These are phyloP conservation scores for Forsythia viridissima DNA, from an alignment of 257 asterid species.

Conservation along the genomic window DNA sequence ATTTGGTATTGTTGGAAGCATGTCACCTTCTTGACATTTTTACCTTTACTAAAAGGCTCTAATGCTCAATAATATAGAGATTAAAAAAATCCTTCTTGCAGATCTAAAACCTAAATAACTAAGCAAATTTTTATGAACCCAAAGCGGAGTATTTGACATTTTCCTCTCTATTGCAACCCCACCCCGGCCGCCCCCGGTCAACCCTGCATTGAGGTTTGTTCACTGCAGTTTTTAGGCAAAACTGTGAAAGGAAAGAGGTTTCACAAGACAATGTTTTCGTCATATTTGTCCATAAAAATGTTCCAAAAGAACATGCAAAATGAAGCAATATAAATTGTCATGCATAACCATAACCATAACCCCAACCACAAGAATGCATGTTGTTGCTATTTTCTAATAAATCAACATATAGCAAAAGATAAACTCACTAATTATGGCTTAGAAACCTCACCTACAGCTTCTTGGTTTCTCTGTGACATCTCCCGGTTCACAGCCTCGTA, in stretches of 20 bases:
- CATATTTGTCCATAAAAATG: slow-evolving; percentile 7
- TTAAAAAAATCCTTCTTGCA: background rate
- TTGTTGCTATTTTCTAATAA: background rate
- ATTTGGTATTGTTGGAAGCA: background rate
- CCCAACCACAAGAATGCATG: background rate
- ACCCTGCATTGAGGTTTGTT: background rate
- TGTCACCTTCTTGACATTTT: background rate
- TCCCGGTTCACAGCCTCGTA: slow-evolving; percentile 92
- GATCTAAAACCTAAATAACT: background rate
- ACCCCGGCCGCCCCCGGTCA: too few species aligned
- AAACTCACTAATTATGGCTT: slow-evolving; percentile 18
- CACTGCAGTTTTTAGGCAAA: background rate
- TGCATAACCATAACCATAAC: background rate
- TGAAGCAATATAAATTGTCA: slow-evolving; percentile 4
- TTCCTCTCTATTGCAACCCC: background rate
- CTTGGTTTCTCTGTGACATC: slow-evolving; percentile 98
- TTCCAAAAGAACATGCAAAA: slow-evolving; percentile 9
- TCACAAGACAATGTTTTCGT: background rate
- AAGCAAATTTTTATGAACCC: background rate
- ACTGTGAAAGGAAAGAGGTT: background rate
- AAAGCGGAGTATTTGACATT: background rate
- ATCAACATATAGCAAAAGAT: slow-evolving; percentile 3
- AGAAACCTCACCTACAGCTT: slow-evolving; percentile 76
- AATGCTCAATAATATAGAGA: background rate
- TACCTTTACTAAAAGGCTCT: background rate